phyloP scores from a whole-genome alignment of 495 filamentous ascomycete genomes.

The Xylaria scruposa region DNA sequence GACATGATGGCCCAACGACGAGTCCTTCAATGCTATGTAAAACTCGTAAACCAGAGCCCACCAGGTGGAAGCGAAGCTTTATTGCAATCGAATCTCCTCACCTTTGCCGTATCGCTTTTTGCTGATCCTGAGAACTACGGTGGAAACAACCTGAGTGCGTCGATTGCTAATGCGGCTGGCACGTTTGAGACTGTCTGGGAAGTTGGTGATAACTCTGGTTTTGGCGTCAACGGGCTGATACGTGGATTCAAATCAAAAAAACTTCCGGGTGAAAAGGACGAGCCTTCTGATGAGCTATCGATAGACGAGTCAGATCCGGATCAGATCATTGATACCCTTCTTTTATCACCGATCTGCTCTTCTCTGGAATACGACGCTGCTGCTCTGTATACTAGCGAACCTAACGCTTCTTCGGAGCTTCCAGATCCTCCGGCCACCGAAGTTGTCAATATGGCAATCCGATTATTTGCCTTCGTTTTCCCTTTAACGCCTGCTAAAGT shows the following conservation, averaged over 20 bases:
- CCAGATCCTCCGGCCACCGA: constrained; percentile 90
- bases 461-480: constrained; percentile 87
- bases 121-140: constrained; percentile 90
- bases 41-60: constrained; percentile 85
- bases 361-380: constrained; percentile 92
- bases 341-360: constrained; percentile 76
- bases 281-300: constrained; percentile 62
- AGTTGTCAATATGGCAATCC: constrained; percentile 91
- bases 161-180: constrained; percentile 89
- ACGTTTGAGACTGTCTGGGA: constrained; percentile 96
- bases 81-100: constrained; percentile 89
- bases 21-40: constrained; percentile 92
- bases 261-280: constrained; percentile 73
- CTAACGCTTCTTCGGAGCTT: constrained; percentile 46
- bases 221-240: constrained; percentile 87
- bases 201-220: constrained; percentile 90
- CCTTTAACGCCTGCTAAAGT: constrained; percentile 87
- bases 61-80: constrained; percentile 81
- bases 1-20: constrained; percentile 92
- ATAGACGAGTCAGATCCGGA: constrained; percentile 69
- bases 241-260: constrained; percentile 74
- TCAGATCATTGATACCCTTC: constrained; percentile 70
- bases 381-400: constrained; percentile 70
- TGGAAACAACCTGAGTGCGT: constrained; percentile 83
- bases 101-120: constrained; percentile 89